phyloP scores from a whole-genome alignment of 306 rosid genomes.

The Pyrus pyrifolia region DNA sequence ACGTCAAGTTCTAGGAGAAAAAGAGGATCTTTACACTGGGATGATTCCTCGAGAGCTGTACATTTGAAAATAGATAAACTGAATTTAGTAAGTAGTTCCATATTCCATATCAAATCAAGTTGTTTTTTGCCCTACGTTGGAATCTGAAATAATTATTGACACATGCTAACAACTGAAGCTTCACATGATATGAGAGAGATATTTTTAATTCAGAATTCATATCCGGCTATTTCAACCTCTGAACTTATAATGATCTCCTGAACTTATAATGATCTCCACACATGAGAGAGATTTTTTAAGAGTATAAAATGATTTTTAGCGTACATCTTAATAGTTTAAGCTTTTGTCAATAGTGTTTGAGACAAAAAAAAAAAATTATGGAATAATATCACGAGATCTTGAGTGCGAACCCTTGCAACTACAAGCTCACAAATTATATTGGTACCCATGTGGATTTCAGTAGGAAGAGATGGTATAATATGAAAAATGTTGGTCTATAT shows the following conservation, averaged over 20 bases:
- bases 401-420: neutral
- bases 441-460: neutral
- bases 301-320: neutral
- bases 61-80: slow-evolving; percentile 13
- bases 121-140: neutral
- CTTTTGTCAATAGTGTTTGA: neutral
- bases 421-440: neutral
- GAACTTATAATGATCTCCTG: neutral
- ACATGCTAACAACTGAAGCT: neutral
- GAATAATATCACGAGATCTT: neutral
- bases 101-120: neutral
- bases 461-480: neutral
- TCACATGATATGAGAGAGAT: neutral
- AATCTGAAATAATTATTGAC: neutral
- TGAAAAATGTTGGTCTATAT: neutral
- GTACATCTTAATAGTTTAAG: neutral
- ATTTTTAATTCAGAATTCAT: neutral
- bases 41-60: slow-evolving; percentile 67
- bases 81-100: neutral
- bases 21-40: slow-evolving; percentile 59
- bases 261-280: neutral
- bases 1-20: slow-evolving; percentile 49
- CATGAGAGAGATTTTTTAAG: neutral
- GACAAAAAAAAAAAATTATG: neutral
- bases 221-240: neutral